These are phyloP conservation scores for Polytrichum commune DNA, from an alignment of 225 moss, liverwort and hornwort species.

Conservation along the genomic window DNA sequence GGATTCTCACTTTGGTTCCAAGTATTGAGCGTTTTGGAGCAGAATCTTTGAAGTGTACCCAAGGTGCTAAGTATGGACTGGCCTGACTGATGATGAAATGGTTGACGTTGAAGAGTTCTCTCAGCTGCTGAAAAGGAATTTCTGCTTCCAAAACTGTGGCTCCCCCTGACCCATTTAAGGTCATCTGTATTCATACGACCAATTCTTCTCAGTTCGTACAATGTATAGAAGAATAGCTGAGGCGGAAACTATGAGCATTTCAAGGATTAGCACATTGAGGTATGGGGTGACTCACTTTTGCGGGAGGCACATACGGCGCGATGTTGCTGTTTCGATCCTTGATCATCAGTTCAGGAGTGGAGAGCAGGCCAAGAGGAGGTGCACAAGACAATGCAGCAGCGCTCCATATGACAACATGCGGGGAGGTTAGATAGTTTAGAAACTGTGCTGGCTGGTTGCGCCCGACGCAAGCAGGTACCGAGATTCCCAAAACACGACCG, in stretches of 20 bases:
- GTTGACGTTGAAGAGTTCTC: constrained; percentile 92
- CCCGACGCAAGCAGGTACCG: constrained; percentile 34
- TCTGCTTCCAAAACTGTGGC: constrained; percentile 74
- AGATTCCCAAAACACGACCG: constrained; percentile 51
- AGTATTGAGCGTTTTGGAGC: constrained; percentile 19
- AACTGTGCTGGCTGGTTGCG: constrained; percentile 45
- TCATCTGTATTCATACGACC: constrained; percentile 24
- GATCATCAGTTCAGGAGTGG: constrained; percentile 53
- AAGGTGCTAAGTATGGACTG: constrained; percentile 81
- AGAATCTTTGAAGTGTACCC: constrained; percentile 71
- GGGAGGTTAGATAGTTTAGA: constrained; percentile 56
- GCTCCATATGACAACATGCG: constrained; percentile 73
- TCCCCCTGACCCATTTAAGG: constrained; percentile 19
- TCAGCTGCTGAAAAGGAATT: constrained; percentile 72
- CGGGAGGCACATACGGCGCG: constrained; percentile 37
- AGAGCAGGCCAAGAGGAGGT: constrained; percentile 38
- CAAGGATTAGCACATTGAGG: no score
- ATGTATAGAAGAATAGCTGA: no score
- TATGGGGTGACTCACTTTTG: constrained; percentile 20
- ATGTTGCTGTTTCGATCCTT: constrained; percentile 47
- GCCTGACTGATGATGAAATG: constrained; percentile 94
- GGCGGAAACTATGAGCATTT: no score
- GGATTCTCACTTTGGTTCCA: constrained; percentile 23
- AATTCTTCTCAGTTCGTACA: no score
- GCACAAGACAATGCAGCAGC: constrained; percentile 59